Evolutionary conservation across 495 filamentous ascomycete species (phyloP).

Genomic region (Penicillium steckii): DNA sequence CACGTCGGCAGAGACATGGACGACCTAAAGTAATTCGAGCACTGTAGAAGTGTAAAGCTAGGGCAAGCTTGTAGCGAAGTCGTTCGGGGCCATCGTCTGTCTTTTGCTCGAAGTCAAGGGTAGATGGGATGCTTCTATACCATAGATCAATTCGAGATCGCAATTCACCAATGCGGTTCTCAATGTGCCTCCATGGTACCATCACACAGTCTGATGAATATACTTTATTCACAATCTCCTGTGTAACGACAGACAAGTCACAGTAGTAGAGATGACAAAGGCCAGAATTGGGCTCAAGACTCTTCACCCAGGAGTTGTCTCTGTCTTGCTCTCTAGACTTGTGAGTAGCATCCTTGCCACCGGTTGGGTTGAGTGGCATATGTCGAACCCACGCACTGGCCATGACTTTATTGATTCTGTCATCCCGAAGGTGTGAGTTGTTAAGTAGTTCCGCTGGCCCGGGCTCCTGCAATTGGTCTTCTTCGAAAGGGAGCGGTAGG

Average conservation of each 20-base stretch:
- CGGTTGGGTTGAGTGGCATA: slow-evolving; percentile 36
- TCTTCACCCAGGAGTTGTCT: slow-evolving; percentile 31
- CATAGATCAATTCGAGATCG: slow-evolving; percentile 54
- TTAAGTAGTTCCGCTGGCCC: slow-evolving; percentile 31
- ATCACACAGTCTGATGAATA: slow-evolving; percentile 56
- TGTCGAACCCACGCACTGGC: slow-evolving; percentile 38
- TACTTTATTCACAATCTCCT: slow-evolving; percentile 55
- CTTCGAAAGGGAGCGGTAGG: slow-evolving; percentile 57
- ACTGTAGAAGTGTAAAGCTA: slow-evolving; percentile 61
- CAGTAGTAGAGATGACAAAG: slow-evolving; percentile 51
- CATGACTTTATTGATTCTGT: slow-evolving; percentile 35
- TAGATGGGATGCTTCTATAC: slow-evolving; percentile 47
- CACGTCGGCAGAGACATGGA: slow-evolving; percentile 62
- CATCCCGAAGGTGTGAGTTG: slow-evolving; percentile 32
- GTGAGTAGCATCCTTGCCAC: slow-evolving; percentile 25
- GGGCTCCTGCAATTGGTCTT: slow-evolving; percentile 45
- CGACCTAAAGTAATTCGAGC: slow-evolving; percentile 59
- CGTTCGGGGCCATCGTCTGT: slow-evolving; percentile 31
- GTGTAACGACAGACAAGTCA: slow-evolving; percentile 51
- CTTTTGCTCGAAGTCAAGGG: slow-evolving; percentile 48
- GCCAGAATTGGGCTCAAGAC: slow-evolving; percentile 33
- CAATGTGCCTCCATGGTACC: slow-evolving; percentile 58
- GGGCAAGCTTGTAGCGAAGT: slow-evolving; percentile 43
- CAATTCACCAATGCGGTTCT: slow-evolving; percentile 53
- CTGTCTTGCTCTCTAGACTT: slow-evolving; percentile 23